Conservation (phyloP, 768 basidiomycete genomes). For the Tricholoma hemisulphureum region DNA sequence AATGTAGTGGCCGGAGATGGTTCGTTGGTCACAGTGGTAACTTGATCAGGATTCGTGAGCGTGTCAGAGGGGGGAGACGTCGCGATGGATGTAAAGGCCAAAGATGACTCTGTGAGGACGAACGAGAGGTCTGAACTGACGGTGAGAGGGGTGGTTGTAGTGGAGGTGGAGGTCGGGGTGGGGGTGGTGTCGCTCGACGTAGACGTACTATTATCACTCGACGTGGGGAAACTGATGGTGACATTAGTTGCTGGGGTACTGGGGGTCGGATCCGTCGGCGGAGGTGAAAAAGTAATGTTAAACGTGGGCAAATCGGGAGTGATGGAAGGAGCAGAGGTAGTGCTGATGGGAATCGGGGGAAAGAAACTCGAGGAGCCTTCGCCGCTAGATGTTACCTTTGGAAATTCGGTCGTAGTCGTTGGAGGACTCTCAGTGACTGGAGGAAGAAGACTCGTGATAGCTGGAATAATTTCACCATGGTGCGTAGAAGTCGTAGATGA, state of each 20-base stretch:
- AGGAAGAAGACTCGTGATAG: not conserved
- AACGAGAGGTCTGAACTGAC: conserved; percentile 44
- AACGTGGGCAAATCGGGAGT: too few relatives aligned
- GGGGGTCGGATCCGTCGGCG: too few relatives aligned
- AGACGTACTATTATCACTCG: not conserved
- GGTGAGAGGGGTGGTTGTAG: conserved; percentile 21
- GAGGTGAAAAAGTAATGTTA: too few relatives aligned
- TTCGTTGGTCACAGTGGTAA: conserved; percentile 29
- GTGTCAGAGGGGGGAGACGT: conserved; percentile 25
- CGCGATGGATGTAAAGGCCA: conserved; percentile 37
- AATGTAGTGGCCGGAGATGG: conserved; percentile 22
- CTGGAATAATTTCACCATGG: not conserved
- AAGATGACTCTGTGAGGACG: conserved; percentile 42
- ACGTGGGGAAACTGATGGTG: conserved; percentile 18
- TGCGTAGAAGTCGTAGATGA: conserved; percentile 2
- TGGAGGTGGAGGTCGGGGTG: conserved; percentile 2
- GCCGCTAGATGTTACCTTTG: too few relatives aligned
- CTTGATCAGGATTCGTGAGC: conserved; percentile 44
- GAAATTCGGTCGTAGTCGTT: not conserved
- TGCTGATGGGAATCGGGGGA: not conserved
- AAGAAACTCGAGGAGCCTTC: too few relatives aligned
- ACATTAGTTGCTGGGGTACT: conserved; percentile 6
- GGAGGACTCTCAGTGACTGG: not conserved
- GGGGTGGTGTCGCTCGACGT: not conserved
- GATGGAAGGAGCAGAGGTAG: too few relatives aligned